Evolutionary conservation across 2,329 filamentous ascomycete genomes (phyloP), one percentile per base, ranked within the genome.

Genomic region (Tolypocladium ovalisporum): DNA sequence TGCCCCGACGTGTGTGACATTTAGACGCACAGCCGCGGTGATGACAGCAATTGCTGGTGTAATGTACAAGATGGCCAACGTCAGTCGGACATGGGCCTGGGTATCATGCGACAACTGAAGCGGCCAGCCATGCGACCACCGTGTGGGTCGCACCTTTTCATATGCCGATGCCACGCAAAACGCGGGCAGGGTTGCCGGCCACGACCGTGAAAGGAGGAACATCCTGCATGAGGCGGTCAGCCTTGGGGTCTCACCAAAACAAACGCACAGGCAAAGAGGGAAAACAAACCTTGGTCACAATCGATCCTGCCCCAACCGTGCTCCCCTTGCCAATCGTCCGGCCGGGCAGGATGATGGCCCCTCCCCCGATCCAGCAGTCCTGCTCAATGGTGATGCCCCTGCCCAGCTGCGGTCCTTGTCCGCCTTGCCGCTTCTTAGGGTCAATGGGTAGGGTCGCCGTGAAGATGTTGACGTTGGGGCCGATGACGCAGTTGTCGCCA

Each of bases 401-500:
- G 17, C 89, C 91, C 58, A 85, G 73, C 66, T 89, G 86, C 8
- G 83, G 81, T 37, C 88, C 89, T 62, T 85, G 84, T 52, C 84
- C 87, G 8, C 90, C 92, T 64, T 88, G 84, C 27, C 90, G 81
- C 61, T 82, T 80, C 68, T 87, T 84, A 34, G 87, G 84, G 68
- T 95, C 90, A 17, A 86, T 84, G 47, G 85, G 84, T 54, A 88
- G 79, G 47, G 84, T 87, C 37, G 86, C 84, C 19, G 88, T 91
- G 67, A 90, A 89, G 63, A 97, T 88, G 62, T 85, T 93, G 58
- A 97, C 93, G 63, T 92, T 90, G 0, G 90, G 88, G 2, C 90
- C 90, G 62, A 92, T 86, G 67, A 87, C 81, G 55, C 83, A 85
- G 58, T 89, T 84, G 60, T 89, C 83, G 3, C 92, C 92, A 65